Conservation (phyloP, 2,329 filamentous ascomycete genomes). For the Penicillium glabrum region DNA sequence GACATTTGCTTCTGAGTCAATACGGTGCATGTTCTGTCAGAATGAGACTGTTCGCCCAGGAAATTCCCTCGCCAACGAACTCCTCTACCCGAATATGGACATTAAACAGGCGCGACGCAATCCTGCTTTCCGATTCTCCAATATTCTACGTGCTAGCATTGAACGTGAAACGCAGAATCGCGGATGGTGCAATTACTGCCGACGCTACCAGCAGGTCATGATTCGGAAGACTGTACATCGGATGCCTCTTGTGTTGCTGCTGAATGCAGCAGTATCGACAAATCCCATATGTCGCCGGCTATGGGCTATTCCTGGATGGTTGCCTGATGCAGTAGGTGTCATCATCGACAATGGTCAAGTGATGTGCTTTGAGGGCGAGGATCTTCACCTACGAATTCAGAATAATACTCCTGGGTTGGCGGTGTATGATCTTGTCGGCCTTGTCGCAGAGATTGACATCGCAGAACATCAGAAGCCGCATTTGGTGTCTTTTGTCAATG, state of each 20-base stretch:
- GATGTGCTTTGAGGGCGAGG: slow-evolving; percentile 91
- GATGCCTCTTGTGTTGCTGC: slow-evolving; percentile 80
- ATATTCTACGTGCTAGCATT: slow-evolving; percentile 87
- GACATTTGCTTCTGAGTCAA: slow-evolving; percentile 51
- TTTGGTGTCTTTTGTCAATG: slow-evolving; percentile 87
- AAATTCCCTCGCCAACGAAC: slow-evolving; percentile 78
- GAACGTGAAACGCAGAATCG: slow-evolving; percentile 85
- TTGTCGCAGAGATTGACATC: slow-evolving; percentile 86
- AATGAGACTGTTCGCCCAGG: slow-evolving; percentile 82
- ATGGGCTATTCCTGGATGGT: slow-evolving; percentile 87
- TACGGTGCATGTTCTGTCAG: slow-evolving; percentile 81
- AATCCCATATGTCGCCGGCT: slow-evolving; percentile 67
- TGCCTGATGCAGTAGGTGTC: slow-evolving; percentile 91
- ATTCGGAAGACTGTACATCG: slow-evolving; percentile 81
- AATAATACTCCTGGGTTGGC: slow-evolving; percentile 76
- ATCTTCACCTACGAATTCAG: slow-evolving; percentile 76
- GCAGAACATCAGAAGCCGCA: slow-evolving; percentile 84
- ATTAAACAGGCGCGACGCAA: slow-evolving; percentile 52
- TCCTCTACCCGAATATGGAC: slow-evolving; percentile 70
- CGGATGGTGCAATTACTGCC: slow-evolving; percentile 91
- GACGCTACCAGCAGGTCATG: slow-evolving; percentile 82
- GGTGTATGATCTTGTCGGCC: slow-evolving; percentile 87
- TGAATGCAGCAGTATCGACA: slow-evolving; percentile 72
- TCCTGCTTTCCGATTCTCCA: slow-evolving; percentile 68
- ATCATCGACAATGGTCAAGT: slow-evolving; percentile 89